Evolutionary conservation across 768 basidiomycete species (phyloP), one percentile per base, ranked within the genome.

Genomic region (Lenzites betulinus): DNA sequence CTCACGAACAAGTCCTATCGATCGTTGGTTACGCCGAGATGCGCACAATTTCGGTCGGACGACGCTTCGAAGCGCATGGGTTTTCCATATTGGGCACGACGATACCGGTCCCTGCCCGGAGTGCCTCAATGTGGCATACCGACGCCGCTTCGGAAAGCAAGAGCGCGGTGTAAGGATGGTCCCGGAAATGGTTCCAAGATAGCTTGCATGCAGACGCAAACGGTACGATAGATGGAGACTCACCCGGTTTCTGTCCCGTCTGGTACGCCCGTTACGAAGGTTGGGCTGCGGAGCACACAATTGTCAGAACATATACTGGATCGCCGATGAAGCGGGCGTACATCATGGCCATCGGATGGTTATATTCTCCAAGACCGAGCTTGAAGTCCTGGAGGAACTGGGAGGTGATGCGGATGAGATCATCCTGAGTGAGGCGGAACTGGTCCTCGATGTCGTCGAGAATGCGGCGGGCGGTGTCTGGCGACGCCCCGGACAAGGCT

Each of bases 221-320:
- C 3, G 9, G 44, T 36, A 58, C 30, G 16, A 49, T 51, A 30
- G 25, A 23, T 23, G 51, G 23, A 30, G 7, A 67, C 69, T 69
- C 74, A 94, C 93, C 97, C 97, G 59, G 85, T 90, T 76, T 99
- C 97, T 51, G 88, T 85, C 47, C 97, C 97, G 73, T 97, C 83
- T 46, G 97, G 97, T 25, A 97, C 93, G 51, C 89, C 89, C n/a
- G 91, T 93, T 43, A 98, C 93, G 75, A 93, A 99, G 11, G 93
- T 91, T 7, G 97, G 97, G 65, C 93, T 95, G 67, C 25, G 57
- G 26, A 53, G 49, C 20, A 51, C 25, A 9, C 26, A 28, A 42
- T 25, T 18, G 16, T 53, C 11, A 54, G 39, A 44, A 38, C 41
- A 20, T 44, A 6, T 49, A 16, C 22, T n/a, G 25, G 38, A 20